Evolutionary conservation across 177 flowering plant species (phyloP).

Genomic region (Vitis hybrid): DNA sequence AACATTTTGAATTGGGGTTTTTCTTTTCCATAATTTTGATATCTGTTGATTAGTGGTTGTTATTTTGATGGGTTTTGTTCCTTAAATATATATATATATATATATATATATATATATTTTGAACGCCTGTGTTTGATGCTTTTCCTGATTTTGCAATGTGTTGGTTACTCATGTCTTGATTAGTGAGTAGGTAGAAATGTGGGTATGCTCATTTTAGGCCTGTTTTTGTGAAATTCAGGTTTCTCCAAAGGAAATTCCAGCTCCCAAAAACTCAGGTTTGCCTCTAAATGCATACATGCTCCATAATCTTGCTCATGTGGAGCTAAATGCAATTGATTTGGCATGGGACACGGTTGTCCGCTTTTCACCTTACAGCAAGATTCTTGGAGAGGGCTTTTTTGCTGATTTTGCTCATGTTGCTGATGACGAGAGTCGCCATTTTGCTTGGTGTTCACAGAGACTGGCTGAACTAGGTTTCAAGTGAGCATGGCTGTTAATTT

Average conservation of each 20-base stretch:
- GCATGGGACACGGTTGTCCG: slow-evolving; percentile 99
- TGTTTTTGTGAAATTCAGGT: slow-evolving; percentile 42
- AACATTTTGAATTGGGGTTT: neutral
- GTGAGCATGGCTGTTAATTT: slow-evolving; percentile 31
- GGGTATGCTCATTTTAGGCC: neutral
- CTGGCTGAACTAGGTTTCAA: slow-evolving; percentile 88
- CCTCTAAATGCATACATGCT: slow-evolving; percentile 95
- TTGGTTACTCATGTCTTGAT: neutral
- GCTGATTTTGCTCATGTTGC: slow-evolving; percentile 96
- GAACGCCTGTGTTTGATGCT: neutral
- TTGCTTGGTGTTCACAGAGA: slow-evolving; percentile 92
- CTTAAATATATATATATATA: too few relatives aligned
- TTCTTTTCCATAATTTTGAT: neutral
- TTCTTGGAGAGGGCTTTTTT: slow-evolving; percentile 83
- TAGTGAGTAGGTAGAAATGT: neutral
- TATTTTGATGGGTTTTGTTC: slow-evolving; percentile 1
- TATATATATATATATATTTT: too few relatives aligned
- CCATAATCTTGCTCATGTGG: slow-evolving; percentile 98
- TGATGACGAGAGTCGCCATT: slow-evolving; percentile 98
- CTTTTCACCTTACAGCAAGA: slow-evolving; percentile 62
- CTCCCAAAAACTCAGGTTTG: slow-evolving; percentile 80
- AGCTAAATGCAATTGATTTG: slow-evolving; percentile 94
- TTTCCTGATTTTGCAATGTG: neutral
- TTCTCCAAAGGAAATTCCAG: slow-evolving; percentile 81
- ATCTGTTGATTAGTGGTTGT: neutral